Evolutionary conservation across 768 basidiomycete genomes (phyloP).

Genomic region (Calocera cornea): DNA sequence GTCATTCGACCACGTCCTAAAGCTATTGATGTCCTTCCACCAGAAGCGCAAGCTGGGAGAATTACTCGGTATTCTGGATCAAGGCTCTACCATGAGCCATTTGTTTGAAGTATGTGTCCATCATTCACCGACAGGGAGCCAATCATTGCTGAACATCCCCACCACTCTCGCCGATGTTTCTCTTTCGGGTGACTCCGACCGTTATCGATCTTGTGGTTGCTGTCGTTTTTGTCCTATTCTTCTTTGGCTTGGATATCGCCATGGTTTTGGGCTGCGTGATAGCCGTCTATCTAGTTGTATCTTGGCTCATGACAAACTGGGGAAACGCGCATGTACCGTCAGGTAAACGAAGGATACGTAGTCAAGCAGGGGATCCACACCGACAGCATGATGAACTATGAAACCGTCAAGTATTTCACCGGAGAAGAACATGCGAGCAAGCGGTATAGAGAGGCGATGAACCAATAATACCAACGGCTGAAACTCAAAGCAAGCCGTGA

Average conservation of each 20-base stretch:
- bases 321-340: constrained; percentile 52
- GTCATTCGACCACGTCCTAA: constrained; percentile 78
- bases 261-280: constrained; percentile 61
- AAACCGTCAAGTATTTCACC: constrained; percentile 76
- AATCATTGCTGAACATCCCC: too few relatives aligned
- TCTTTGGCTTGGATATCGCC: constrained; percentile 24
- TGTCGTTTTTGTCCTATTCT: constrained; percentile 42
- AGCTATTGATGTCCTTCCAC: constrained; percentile 74
- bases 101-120: constrained; percentile 43
- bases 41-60: constrained; percentile 75
- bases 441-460: constrained; percentile 57
- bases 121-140: neutral
- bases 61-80: constrained; percentile 63
- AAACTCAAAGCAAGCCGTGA: constrained; percentile 63
- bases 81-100: constrained; percentile 76
- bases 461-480: constrained; percentile 40
- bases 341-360: constrained; percentile 73
- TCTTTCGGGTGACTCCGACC: constrained; percentile 76
- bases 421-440: constrained; percentile 66
- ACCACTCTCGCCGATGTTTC: constrained; percentile 40
- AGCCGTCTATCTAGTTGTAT: constrained; percentile 43
- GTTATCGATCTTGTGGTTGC: constrained; percentile 68
- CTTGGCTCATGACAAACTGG: constrained; percentile 47
- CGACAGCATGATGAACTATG: constrained; percentile 44
- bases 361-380: constrained; percentile 70